Evolutionary conservation across 2,329 filamentous ascomycete genomes (phyloP).

Genomic region (Aspergillus fumigatiaffinis): DNA sequence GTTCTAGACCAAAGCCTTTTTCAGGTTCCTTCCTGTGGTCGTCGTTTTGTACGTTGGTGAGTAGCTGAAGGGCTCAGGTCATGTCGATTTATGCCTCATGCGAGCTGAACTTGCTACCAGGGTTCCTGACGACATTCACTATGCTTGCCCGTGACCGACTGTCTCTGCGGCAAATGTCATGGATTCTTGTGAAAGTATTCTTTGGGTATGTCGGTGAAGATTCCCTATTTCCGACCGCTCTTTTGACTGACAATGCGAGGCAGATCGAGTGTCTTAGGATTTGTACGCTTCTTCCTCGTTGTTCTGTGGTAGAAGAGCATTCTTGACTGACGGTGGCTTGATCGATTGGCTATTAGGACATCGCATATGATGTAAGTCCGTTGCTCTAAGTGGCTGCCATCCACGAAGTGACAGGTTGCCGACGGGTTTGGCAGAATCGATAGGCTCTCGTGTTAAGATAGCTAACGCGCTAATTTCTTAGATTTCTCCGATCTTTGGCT

Average conservation of each 20-base stretch:
- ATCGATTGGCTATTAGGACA: constrained; percentile 39
- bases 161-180: constrained; percentile 55
- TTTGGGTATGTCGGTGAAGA: constrained; percentile 48
- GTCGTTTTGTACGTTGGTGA: constrained; percentile 73
- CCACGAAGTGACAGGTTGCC: constrained; percentile 25
- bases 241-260: constrained; percentile 22
- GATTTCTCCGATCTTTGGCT: constrained; percentile 40
- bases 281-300: constrained; percentile 45
- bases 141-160: constrained; percentile 57
- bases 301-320: constrained; percentile 8
- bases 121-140: constrained; percentile 77
- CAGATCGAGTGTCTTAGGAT: constrained; percentile 54
- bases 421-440: constrained; percentile 28
- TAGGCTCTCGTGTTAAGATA: constrained; percentile 38
- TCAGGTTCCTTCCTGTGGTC: constrained; percentile 76
- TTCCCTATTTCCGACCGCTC: constrained; percentile 12
- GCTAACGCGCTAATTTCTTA: constrained; percentile 34
- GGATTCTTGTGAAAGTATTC: constrained; percentile 59
- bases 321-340: constrained; percentile 35
- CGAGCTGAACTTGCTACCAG: constrained; percentile 30
- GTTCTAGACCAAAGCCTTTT: constrained; percentile 70
- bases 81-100: constrained; percentile 2
- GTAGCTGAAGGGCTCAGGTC: constrained; percentile 8
- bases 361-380: constrained; percentile 35
- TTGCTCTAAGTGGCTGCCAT: constrained; percentile 27